Evolutionary conservation across 2,329 filamentous ascomycete species (phyloP), one percentile per base, ranked within the genome.

Genomic region (Ascosphaera pollenicola): DNA sequence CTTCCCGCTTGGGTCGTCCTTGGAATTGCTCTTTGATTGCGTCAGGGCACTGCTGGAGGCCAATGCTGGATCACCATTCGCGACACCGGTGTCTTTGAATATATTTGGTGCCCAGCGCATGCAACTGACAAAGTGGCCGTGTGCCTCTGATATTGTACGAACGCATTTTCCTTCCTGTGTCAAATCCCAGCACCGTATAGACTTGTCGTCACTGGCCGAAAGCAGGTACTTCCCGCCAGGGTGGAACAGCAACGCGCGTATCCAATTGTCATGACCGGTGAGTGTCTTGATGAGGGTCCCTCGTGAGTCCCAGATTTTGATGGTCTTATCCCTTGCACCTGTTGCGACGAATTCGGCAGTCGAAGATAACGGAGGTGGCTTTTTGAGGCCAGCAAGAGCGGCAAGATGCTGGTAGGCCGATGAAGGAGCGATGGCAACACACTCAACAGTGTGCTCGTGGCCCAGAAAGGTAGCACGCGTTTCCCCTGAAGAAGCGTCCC

Each of bases 261-360:
- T 73, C 87, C 87, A 95, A 54, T 94, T 94, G 55, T 94, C 85
- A 54, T 94, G 87, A 2, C 87, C 87, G 1, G 74, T 62, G 1
- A 95, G 64, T 0, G 79, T 89, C 55, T 83, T 87, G 53, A 94
- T 74, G 45, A 82, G 72, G 8, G 77, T 83, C 24, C 87, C 87
- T 40, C 83, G 71, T 8, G 76, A 70, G 54, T 93, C 82, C 83
- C 85, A 94, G 5, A 95, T 61, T 49, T 76, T 77, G 52, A 95
- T 92, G 0, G 76, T 78, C 63, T 93, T 94, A 58, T 94, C 87
- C 54, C 87, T 68, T 7, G 78, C 79, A 8, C 83, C 87, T 0
- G 85, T 93, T 0, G 85, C 87, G 53, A 93, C 70, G 53, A 82
- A 95, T 53, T 94, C 87, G 3, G 81, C 82, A 0, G 76, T 71